Evolutionary conservation across 371 early-diverging fungal genomes (phyloP).

Genomic region (Saksenaea oblongispora): DNA sequence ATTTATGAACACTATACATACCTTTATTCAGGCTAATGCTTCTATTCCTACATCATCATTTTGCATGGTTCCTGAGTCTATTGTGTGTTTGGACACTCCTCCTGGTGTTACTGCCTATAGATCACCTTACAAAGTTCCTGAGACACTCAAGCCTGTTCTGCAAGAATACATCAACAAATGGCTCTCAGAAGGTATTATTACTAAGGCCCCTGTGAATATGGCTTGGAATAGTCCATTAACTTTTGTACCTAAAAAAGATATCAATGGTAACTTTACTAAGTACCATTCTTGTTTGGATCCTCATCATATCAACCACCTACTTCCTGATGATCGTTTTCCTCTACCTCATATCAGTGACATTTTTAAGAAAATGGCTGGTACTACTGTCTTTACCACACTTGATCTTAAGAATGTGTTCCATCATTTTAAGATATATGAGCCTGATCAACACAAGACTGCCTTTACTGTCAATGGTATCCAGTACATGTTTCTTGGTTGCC

Average conservation of each 20-base stretch:
- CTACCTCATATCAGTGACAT: slow-evolving; percentile 3
- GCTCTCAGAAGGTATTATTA: slow-evolving; percentile 7
- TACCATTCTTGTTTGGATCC: slow-evolving; percentile 5
- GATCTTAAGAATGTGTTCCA: slow-evolving; percentile 24
- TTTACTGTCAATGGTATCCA: slow-evolving; percentile 8
- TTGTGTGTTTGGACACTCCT: slow-evolving; percentile 9
- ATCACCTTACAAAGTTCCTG: no score
- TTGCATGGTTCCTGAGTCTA: slow-evolving; percentile 17
- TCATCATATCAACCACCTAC: background rate
- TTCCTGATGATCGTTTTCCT: slow-evolving; percentile 3
- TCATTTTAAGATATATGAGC: no score
- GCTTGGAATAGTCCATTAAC: slow-evolving; percentile 27
- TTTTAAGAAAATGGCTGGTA: background rate
- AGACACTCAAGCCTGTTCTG: no score
- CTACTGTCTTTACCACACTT: slow-evolving; percentile 13
- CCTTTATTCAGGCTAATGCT: slow-evolving; percentile 7
- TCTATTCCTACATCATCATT: slow-evolving; percentile 10
- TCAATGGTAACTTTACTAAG: background rate
- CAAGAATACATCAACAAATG: no score
- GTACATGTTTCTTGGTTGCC: slow-evolving; percentile 6
- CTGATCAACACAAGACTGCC: background rate
- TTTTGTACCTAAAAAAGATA: slow-evolving; percentile 26
- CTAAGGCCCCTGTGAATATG: background rate
- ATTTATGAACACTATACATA: slow-evolving; percentile 8
- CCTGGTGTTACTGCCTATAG: background rate